These are phyloP conservation scores for Hansenula sp. DNA, from an alignment of 1,139 yeast species.

Conservation along the genomic window DNA sequence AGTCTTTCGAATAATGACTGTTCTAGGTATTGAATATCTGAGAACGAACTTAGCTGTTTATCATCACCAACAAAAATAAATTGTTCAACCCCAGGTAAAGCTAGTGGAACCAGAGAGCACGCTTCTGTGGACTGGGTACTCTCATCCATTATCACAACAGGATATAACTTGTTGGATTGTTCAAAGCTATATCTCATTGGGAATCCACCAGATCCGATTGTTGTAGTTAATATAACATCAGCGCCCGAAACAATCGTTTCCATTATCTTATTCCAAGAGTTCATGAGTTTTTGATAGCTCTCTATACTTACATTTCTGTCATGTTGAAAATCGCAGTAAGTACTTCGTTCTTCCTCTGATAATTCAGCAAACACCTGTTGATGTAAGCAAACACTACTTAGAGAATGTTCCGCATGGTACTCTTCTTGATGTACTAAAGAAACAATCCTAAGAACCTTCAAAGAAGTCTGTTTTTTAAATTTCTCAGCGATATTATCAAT, in stretches of 20 bases:
- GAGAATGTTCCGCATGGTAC: conserved; percentile 49
- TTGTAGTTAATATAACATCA: conserved; percentile 65
- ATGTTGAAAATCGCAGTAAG: conserved; percentile 38
- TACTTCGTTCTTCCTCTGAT: conserved; percentile 39
- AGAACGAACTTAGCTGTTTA: conserved; percentile 55
- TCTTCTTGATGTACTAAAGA: conserved; percentile 59
- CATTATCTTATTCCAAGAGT: conserved; percentile 38
- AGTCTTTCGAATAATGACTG: conserved; percentile 58
- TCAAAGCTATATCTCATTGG: conserved; percentile 49
- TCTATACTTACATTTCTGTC: conserved; percentile 36
- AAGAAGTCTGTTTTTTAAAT: conserved; percentile 44
- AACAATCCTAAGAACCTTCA: conserved; percentile 50
- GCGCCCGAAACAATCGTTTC: conserved; percentile 56
- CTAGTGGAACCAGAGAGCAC: conserved; percentile 61
- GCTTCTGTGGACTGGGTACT: conserved; percentile 73
- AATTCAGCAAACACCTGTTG: conserved; percentile 50
- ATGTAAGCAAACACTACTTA: conserved; percentile 59
- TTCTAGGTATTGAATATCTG: conserved; percentile 57
- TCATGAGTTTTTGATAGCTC: conserved; percentile 45
- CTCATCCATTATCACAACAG: conserved; percentile 67
- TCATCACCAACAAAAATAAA: conserved; percentile 75
- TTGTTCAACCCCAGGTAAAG: conserved; percentile 62
- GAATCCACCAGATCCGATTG: conserved; percentile 67
- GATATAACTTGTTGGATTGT: too few relatives aligned
- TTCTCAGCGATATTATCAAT: conserved; percentile 76